Conservation (phyloP, 345 rosid species). For the Sapria himalayana region DNA sequence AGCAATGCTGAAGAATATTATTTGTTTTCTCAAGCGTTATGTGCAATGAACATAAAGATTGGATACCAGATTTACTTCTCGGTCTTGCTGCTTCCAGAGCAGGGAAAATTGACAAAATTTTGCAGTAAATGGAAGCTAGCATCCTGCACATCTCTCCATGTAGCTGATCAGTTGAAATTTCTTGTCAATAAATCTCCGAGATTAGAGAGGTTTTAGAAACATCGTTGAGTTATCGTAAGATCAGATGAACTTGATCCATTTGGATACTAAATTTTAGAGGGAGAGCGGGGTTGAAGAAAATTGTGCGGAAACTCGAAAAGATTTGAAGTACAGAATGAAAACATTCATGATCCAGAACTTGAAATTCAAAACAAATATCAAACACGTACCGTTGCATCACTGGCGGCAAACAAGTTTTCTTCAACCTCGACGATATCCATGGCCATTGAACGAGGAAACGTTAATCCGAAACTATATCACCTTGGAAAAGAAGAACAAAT, state of each 20-base stretch:
- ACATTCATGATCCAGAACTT: not conserved
- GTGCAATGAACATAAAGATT: constrained; percentile 80
- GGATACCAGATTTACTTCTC: constrained; percentile 92
- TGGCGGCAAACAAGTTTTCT: constrained; percentile 72
- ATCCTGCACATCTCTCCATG: constrained; percentile 85
- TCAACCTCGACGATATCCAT: constrained; percentile 85
- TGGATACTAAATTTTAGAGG: too few relatives aligned
- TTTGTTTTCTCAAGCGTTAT: constrained; percentile 82
- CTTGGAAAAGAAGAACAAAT: constrained; percentile 15
- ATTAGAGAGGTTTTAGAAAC: not conserved
- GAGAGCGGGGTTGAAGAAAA: too few relatives aligned
- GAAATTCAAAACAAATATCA: not conserved
- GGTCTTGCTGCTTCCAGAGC: constrained; percentile 94
- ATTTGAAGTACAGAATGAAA: constrained; percentile 1
- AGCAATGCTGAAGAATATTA: constrained; percentile 71
- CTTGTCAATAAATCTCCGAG: constrained; percentile 4
- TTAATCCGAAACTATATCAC: constrained; percentile 14
- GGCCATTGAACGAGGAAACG: constrained; percentile 17
- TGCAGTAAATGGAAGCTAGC: constrained; percentile 49
- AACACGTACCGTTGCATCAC: constrained; percentile 81
- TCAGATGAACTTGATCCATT: too few relatives aligned
- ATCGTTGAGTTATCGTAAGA: too few relatives aligned
- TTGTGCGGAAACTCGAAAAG: too few relatives aligned
- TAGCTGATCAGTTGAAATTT: constrained; percentile 21
- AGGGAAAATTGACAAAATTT: constrained; percentile 58